Percentiles rank a stretch among this genome's conserved stretches.
Conservation (phyloP, 768 basidiomycete species). For the Russula olivacea region DNA sequence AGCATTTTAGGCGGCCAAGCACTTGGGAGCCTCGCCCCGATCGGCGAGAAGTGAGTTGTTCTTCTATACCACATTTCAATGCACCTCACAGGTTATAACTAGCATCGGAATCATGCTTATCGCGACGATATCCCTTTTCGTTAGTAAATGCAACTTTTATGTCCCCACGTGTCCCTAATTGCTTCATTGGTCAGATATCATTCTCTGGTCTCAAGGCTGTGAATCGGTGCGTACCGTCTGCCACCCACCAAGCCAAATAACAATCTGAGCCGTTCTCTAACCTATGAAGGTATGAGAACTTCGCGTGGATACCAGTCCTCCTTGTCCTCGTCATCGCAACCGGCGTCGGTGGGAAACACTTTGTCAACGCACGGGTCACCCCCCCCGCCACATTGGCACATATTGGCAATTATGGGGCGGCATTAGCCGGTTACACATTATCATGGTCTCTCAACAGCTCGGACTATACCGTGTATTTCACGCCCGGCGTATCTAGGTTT, state of each 20-base stretch:
- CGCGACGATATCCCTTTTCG: slow-evolving; percentile 55
- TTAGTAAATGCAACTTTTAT: slow-evolving; percentile 19
- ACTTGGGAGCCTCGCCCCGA: slow-evolving; percentile 43
- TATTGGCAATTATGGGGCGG: slow-evolving; percentile 61
- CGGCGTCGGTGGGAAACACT: slow-evolving; percentile 65
- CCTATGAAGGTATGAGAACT: slow-evolving; percentile 56
- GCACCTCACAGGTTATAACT: not conserved
- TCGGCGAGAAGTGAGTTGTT: slow-evolving; percentile 45
- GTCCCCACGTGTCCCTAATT: not conserved
- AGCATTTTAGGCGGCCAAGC: slow-evolving; percentile 59
- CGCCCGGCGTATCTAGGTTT: slow-evolving; percentile 52
- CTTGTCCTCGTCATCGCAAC: slow-evolving; percentile 65
- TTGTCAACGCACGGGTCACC: slow-evolving; percentile 42
- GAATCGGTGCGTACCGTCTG: slow-evolving; percentile 38
- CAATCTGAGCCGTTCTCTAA: not conserved
- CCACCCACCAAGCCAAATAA: not conserved
- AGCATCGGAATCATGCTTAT: slow-evolving; percentile 76
- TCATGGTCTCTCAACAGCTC: slow-evolving; percentile 56
- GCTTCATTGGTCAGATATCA: slow-evolving; percentile 38
- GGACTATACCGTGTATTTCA: slow-evolving; percentile 72
- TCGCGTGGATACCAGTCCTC: slow-evolving; percentile 72
- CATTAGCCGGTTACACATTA: slow-evolving; percentile 67
- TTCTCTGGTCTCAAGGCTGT: slow-evolving; percentile 64
- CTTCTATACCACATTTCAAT: not conserved
- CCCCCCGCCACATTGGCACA: slow-evolving; percentile 47